Conservation (phyloP, 306 rosid genomes). For the Hippophae rhamnoides region DNA sequence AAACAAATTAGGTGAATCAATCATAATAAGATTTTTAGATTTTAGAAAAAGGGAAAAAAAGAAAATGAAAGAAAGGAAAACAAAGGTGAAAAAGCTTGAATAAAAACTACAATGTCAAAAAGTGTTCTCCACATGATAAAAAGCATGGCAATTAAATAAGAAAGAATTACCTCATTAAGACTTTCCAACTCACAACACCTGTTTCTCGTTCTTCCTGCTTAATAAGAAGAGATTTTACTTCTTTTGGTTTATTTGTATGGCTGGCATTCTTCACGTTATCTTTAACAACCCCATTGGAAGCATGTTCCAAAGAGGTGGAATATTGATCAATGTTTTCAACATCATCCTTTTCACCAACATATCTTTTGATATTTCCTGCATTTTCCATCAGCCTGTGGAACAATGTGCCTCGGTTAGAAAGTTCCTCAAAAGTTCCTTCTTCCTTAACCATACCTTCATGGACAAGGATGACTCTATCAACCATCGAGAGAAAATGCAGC, state of each 20-base stretch:
- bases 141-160: not conserved
- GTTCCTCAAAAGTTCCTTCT: slow-evolving; percentile 86
- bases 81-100: too few species aligned
- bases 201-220: slow-evolving; percentile 90
- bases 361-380: slow-evolving; percentile 81
- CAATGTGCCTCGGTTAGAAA: slow-evolving; percentile 53
- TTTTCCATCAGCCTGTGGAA: slow-evolving; percentile 93
- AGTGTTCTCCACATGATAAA: too few species aligned
- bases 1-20: too few species aligned
- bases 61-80: too few species aligned
- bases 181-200: slow-evolving; percentile 75
- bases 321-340: slow-evolving; percentile 20
- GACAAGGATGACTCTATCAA: slow-evolving; percentile 71
- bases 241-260: slow-evolving; percentile 40
- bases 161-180: slow-evolving; percentile 49
- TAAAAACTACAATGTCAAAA: too few species aligned
- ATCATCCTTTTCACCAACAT: slow-evolving; percentile 35
- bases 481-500: slow-evolving; percentile 82
- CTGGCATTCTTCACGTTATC: slow-evolving; percentile 29
- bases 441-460: slow-evolving; percentile 75
- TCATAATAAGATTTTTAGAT: too few species aligned
- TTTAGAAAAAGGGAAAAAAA: too few species aligned
- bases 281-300: slow-evolving; percentile 28
- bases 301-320: slow-evolving; percentile 18
- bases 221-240: slow-evolving; percentile 56